Base-by-base conservation (phyloP, 768 basidiomycete species). In the Suillus hirtellus region DNA sequence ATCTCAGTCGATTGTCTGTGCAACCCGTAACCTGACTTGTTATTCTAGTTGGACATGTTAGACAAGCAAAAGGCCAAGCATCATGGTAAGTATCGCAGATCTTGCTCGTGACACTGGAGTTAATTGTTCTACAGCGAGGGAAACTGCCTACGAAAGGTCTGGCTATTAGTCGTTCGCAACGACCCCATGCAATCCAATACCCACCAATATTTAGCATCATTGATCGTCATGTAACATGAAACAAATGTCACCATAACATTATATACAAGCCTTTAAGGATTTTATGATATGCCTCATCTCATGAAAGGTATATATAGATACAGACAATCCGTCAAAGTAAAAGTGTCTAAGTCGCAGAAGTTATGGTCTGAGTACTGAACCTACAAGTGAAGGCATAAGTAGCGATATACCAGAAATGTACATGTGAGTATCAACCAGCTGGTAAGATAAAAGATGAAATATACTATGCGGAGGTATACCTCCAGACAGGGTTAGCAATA, bases 21-120 rank as follows among this genome's bases (percentile, higher is more conserved):
- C 19, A 42, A 44, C 9, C 6, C 8, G 4, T 60, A 42, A 34
- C 19, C 21, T 12, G 40, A 14, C 44, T 44, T 49, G 46, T 35
- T 35, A 38, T 4, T 63, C 15, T 55, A 79, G 76, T 80, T 85
- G 35, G 81, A 86, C 71, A 78, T 71, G 40, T 17, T 84, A 46
- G 82, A 85, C 68, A 70, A 55, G 40, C 67, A 78, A 70, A 80
- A 77, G 70, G 80, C 79, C 27, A 82, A 84, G 70, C 64, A 70
- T 44, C 52, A 76, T 0, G 81, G 79, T 78, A 54, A 68, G 70
- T 27, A 19, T 31, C 19, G 14, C 21, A 10, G 46, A 37, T 31
- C 35, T 34, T 42, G 6, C 17, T 12, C 21, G 4, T 49, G 9
- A 38, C 34, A 35, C 21, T 34, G 31, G 8, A 35, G n/a, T 27